phyloP scores from a whole-genome alignment of 371 early-diverging fungal species.

The Coemansia sp. region DNA sequence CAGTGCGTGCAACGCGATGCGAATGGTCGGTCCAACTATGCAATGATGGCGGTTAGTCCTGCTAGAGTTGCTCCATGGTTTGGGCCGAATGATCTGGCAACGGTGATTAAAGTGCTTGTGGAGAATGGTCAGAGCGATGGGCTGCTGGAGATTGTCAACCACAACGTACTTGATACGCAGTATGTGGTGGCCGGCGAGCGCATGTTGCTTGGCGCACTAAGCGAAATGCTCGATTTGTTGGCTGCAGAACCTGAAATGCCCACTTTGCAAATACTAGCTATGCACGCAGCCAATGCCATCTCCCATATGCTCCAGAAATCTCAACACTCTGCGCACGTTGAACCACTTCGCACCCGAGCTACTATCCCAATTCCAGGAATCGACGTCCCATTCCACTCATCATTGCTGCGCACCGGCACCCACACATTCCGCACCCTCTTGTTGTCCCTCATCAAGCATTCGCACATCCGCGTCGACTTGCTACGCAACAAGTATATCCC shows the following conservation, averaged over 20 bases:
- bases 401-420: conserved; percentile 86
- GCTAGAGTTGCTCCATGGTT: conserved; percentile 71
- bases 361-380: conserved; percentile 92
- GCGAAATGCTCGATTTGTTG: conserved; percentile 72
- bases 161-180: conserved; percentile 95
- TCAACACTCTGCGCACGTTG: conserved; percentile 52
- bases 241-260: conserved; percentile 62
- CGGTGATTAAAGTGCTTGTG: conserved; percentile 76
- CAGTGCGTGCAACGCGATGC: conserved; percentile 85
- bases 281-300: conserved; percentile 66
- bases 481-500: conserved; percentile 88
- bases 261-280: conserved; percentile 61
- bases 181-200: conserved; percentile 93
- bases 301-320: conserved; percentile 44
- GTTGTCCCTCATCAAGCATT: conserved; percentile 76
- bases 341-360: conserved; percentile 78
- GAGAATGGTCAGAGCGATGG: conserved; percentile 65
- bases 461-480: conserved; percentile 72
- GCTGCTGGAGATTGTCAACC: conserved; percentile 93
- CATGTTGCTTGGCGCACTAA: conserved; percentile 74
- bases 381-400: conserved; percentile 97
- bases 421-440: conserved; percentile 89
- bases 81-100: conserved; percentile 76
- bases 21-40: conserved; percentile 84
- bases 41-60: conserved; percentile 94